These are phyloP conservation scores for Xerocomus nothofagi DNA, from an alignment of 1,284 basidiomycete genomes.

Conservation along the genomic window DNA sequence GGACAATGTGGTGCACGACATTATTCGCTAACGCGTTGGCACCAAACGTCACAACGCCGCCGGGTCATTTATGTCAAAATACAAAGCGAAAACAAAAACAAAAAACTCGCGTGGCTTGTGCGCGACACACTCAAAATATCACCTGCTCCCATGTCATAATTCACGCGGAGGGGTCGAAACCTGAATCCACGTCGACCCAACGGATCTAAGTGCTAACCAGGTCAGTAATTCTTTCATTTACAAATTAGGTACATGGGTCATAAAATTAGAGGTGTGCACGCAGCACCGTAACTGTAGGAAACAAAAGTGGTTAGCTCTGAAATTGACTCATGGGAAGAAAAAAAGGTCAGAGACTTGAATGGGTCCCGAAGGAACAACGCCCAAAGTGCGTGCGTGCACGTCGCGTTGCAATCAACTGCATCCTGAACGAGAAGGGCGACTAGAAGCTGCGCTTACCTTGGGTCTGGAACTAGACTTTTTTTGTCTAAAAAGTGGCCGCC, in stretches of 20 bases:
- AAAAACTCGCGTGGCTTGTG: neutral
- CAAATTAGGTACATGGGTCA: slow-evolving; percentile 18
- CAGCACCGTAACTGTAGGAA: slow-evolving; percentile 4
- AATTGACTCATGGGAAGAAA: slow-evolving; percentile 2
- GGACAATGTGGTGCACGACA: slow-evolving; percentile 2
- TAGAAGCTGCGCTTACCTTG: slow-evolving; percentile 22
- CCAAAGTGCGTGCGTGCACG: slow-evolving; percentile 61
- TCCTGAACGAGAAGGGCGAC: slow-evolving; percentile 35
- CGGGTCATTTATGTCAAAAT: slow-evolving; percentile 9
- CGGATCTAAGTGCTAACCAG: neutral
- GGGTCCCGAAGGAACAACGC: slow-evolving; percentile 64
- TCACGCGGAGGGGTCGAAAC: slow-evolving; percentile 2
- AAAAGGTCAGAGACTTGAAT: slow-evolving; percentile 72
- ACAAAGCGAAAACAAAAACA: neutral
- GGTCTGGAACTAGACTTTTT: too few species aligned
- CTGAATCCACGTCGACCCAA: neutral
- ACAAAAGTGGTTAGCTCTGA: slow-evolving; percentile 18
- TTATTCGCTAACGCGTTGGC: slow-evolving; percentile 1
- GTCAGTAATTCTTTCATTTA: slow-evolving; percentile 5
- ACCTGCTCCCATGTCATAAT: neutral
- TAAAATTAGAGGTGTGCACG: neutral
- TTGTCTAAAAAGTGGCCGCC: neutral
- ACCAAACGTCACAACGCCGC: neutral
- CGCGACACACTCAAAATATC: slow-evolving; percentile 3
- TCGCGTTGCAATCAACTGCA: slow-evolving; percentile 57